Conservation (phyloP, 202 grass and related monocot genomes). For the Setaria viridis region DNA sequence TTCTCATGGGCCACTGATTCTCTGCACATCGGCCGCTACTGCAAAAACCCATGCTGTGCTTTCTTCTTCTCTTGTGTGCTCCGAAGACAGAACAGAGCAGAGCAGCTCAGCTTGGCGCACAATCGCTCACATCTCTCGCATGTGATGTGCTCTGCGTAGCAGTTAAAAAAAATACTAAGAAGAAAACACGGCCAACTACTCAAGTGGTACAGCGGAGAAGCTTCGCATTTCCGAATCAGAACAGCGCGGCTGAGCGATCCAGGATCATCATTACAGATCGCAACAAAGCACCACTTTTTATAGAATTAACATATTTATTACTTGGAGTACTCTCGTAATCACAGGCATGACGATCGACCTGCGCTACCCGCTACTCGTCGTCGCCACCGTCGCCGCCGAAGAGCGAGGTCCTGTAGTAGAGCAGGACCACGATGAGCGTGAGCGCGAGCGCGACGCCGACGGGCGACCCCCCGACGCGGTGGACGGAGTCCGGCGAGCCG, state of each 20-base stretch:
- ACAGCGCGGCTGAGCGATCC: neutral
- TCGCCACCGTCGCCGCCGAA: slow-evolving; percentile 53
- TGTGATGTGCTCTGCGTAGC: neutral
- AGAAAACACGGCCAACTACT: neutral
- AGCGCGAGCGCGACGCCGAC: slow-evolving; percentile 75
- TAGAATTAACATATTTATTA: neutral
- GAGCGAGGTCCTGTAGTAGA: slow-evolving; percentile 63
- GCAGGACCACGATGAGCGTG: slow-evolving; percentile 52
- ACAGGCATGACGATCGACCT: neutral
- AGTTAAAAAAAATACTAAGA: neutral
- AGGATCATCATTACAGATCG: slow-evolving; percentile 4
- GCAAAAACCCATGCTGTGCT: neutral
- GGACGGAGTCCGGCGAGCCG: slow-evolving; percentile 60
- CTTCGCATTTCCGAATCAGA: neutral
- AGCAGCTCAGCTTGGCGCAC: too few species aligned
- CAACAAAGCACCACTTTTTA: slow-evolving; percentile 23
- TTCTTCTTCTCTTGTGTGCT: neutral
- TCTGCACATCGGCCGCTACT: neutral
- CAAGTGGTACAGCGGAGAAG: neutral
- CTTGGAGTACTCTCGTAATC: too few species aligned
- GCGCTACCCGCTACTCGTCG: slow-evolving; percentile 31
- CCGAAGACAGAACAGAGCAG: neutral
- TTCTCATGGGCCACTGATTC: neutral
- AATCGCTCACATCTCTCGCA: neutral
- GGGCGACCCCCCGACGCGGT: slow-evolving; percentile 72